Conservation (phyloP, 495 filamentous ascomycete genomes). For the Terfezia claveryi region DNA sequence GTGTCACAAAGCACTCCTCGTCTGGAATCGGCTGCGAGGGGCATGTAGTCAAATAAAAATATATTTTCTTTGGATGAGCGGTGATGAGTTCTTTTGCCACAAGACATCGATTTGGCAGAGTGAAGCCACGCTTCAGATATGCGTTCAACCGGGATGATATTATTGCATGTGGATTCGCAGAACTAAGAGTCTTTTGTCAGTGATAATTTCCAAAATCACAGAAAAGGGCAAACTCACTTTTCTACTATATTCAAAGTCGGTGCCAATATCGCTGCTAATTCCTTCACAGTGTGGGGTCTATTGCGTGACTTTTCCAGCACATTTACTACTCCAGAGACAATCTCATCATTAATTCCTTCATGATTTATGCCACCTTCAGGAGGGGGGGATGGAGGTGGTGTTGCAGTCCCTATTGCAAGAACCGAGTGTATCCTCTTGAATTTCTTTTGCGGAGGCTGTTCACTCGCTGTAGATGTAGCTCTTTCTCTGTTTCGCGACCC, state of each 20-base stretch:
- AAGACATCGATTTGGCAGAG: conserved; percentile 53
- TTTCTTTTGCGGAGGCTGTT: conserved; percentile 54
- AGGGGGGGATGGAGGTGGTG: conserved; percentile 71
- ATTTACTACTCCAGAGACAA: conserved; percentile 76
- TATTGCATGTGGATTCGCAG: conserved; percentile 83
- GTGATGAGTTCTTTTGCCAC: conserved; percentile 79
- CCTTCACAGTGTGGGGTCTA: conserved; percentile 81
- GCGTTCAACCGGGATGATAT: conserved; percentile 76
- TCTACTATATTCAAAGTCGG: conserved; percentile 61
- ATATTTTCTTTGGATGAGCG: conserved; percentile 82
- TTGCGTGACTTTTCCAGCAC: conserved; percentile 85
- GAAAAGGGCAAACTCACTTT: conserved; percentile 41
- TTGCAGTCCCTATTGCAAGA: conserved; percentile 27
- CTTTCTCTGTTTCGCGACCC: conserved; percentile 45
- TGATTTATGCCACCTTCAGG: conserved; percentile 51
- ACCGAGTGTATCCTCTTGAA: conserved; percentile 42
- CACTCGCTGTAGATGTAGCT: conserved; percentile 34
- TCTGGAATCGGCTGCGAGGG: conserved; percentile 68
- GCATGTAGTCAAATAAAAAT: conserved; percentile 77
- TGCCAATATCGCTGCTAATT: conserved; percentile 63
- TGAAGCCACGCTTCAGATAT: conserved; percentile 51
- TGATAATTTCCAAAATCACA: not conserved
- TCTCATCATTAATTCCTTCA: conserved; percentile 80
- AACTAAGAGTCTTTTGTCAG: conserved; percentile 32
- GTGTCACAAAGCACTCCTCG: conserved; percentile 32